Conservation (phyloP, 129 eudicot genomes). For the Lactuca saligna region DNA sequence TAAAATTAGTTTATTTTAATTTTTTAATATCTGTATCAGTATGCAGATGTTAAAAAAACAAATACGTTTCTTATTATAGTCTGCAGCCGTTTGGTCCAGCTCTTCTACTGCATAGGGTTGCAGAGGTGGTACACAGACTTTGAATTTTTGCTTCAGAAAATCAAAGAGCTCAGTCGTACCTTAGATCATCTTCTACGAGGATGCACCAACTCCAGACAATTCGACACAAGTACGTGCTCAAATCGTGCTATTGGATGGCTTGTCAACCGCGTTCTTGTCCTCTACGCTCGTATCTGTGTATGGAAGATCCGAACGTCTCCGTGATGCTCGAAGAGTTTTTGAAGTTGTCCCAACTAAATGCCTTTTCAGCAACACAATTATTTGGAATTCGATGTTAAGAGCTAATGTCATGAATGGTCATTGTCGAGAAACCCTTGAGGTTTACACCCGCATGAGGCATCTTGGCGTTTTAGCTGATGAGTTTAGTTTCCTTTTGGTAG, state of each 20-base stretch:
- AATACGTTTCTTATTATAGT: no score
- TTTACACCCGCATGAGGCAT: constrained; percentile 50
- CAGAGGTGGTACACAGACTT: no score
- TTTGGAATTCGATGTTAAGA: constrained; percentile 73
- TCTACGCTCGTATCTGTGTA: constrained; percentile 57
- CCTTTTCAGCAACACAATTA: constrained; percentile 29
- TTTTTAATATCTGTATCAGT: no score
- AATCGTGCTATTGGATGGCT: constrained; percentile 31
- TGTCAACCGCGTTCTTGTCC: constrained; percentile 42
- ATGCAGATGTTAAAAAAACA: no score
- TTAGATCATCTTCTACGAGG: constrained; percentile 46
- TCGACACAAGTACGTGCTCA: constrained; percentile 54
- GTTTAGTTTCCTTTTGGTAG: constrained; percentile 61
- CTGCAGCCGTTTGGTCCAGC: no score
- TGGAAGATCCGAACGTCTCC: constrained; percentile 31
- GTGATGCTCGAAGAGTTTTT: constrained; percentile 57
- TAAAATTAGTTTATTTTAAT: no score
- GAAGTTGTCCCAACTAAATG: constrained; percentile 28
- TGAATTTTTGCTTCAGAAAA: no score
- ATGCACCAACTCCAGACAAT: constrained; percentile 38
- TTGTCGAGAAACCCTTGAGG: constrained; percentile 32
- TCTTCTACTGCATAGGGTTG: no score
- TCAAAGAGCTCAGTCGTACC: no score
- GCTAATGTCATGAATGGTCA: constrained; percentile 41
- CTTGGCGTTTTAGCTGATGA: constrained; percentile 50